Evolutionary conservation across 139 green algal genomes (phyloP), one percentile per base, ranked within the genome.

Genomic region (Monoraphidium neglectum): DNA sequence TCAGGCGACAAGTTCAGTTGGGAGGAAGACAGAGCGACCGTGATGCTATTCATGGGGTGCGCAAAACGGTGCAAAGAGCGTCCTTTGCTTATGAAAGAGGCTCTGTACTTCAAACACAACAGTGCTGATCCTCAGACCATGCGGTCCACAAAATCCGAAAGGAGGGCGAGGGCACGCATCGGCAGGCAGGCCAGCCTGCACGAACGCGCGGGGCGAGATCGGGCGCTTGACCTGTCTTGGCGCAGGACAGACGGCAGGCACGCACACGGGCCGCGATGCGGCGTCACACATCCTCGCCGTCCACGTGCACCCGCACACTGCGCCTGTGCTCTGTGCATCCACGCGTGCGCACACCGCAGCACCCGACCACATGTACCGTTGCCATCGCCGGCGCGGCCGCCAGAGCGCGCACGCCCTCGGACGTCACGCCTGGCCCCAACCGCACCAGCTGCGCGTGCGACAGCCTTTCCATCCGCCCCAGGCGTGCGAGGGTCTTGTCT

Each of bases 401-500:
- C 0, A 79, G 73, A 8, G 73, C 73, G 10, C 38, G 10, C 3
- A 79, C 64, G 21, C 73, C 73, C 23, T 79, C 73, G 4, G 62
- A 32, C 23, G 73, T 74, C 26, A 79, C 53, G 0, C 47, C 64
- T 5, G n/a, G 26, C 26, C 73, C 33, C 4, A 63, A 73, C 35
- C 49, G 43, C 35, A 35, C 57, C 23, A 79, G 63, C 3, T 30
- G 28, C 32, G 72, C 73, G 28, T 33, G 21, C 10, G 8, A 59
- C 18, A 79, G 73, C 26, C 51, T 62, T 33, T 79, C 73, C 18
- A 63, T 67, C 26, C 56, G 73, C 6, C 62, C 73, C 24, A 79
- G 46, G 10, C 62, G 73, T 26, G 66, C 67, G 35, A 79, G 49
- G 23, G 73, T 79, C 35, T 79, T 79, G 63, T 79, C 73, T 1